Percentiles rank a stretch among this genome's conserved stretches.
These are phyloP conservation scores for Xylaria sp. DNA, from an alignment of 2,329 filamentous ascomycete genomes.

Conservation along the genomic window DNA sequence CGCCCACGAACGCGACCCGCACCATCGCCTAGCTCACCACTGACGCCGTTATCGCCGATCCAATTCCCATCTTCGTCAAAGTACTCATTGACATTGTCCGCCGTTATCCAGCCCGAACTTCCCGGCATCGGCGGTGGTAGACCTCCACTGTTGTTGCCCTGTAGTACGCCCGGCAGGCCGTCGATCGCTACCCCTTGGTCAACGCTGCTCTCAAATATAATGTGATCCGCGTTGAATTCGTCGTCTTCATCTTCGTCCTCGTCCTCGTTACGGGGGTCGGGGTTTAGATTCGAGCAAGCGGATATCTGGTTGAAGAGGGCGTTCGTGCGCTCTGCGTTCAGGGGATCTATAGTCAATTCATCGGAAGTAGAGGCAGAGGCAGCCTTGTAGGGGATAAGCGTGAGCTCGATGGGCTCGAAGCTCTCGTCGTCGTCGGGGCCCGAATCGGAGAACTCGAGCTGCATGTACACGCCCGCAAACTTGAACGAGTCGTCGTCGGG, in stretches of 20 bases:
- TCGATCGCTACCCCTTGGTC: slow-evolving; percentile 64
- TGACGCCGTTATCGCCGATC: slow-evolving; percentile 62
- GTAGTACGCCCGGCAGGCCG: slow-evolving; percentile 66
- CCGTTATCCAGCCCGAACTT: slow-evolving; percentile 87
- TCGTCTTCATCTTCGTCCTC: slow-evolving; percentile 67
- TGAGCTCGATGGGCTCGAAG: slow-evolving; percentile 74
- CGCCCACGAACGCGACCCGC: slow-evolving; percentile 67
- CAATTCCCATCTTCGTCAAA: slow-evolving; percentile 86
- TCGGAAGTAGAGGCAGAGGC: slow-evolving; percentile 27
- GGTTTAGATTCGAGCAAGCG: slow-evolving; percentile 79
- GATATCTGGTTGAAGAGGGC: slow-evolving; percentile 77
- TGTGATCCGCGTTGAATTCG: slow-evolving; percentile 56
- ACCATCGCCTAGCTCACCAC: slow-evolving; percentile 70
- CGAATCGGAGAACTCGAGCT: slow-evolving; percentile 72
- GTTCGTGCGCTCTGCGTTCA: slow-evolving; percentile 51
- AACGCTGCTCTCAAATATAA: slow-evolving; percentile 64
- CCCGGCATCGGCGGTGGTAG: slow-evolving; percentile 77
- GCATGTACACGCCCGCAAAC: slow-evolving; percentile 70
- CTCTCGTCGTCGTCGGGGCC: slow-evolving; percentile 72
- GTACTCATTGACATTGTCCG: slow-evolving; percentile 87
- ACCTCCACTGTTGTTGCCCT: slow-evolving; percentile 60
- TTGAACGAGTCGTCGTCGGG: slow-evolving; percentile 54
- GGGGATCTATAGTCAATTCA: slow-evolving; percentile 44
- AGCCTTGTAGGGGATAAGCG: slow-evolving; percentile 64
- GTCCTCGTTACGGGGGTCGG: slow-evolving; percentile 71